These are phyloP conservation scores for Boletus edulis DNA, from an alignment of 768 basidiomycete genomes.

Conservation along the genomic window DNA sequence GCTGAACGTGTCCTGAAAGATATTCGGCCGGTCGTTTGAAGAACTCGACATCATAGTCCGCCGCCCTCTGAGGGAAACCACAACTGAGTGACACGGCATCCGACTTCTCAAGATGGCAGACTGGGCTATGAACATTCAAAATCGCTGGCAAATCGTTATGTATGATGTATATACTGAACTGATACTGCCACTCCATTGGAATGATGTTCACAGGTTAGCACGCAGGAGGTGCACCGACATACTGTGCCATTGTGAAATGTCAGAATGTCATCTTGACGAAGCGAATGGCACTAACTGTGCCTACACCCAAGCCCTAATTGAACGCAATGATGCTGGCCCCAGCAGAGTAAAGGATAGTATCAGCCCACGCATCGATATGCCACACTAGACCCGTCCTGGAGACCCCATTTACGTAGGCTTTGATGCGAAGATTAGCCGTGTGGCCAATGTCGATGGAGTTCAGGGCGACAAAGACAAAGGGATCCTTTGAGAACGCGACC, in stretches of 20 bases:
- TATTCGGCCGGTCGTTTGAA: not conserved
- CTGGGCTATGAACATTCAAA: not conserved
- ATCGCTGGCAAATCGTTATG: too few species aligned
- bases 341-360: not conserved
- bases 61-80: not conserved
- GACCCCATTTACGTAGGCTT: slow-evolving; percentile 8
- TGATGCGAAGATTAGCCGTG: slow-evolving; percentile 11
- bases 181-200: too few species aligned
- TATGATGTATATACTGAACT: too few species aligned
- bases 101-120: not conserved
- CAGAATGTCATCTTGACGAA: too few species aligned
- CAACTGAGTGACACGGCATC: not conserved
- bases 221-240: too few species aligned
- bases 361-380: slow-evolving; percentile 7
- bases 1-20: not conserved
- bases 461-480: slow-evolving; percentile 15
- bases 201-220: too few species aligned
- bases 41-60: not conserved
- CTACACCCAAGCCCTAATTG: too few species aligned
- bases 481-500: not conserved
- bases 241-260: too few species aligned
- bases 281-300: too few species aligned
- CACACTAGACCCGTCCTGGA: slow-evolving; percentile 1
- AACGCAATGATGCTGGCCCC: too few species aligned
- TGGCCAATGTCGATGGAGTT: slow-evolving; percentile 13